Evolutionary conservation across 2,329 filamentous ascomycete genomes (phyloP).

Genomic region (Exophiala bonariae): DNA sequence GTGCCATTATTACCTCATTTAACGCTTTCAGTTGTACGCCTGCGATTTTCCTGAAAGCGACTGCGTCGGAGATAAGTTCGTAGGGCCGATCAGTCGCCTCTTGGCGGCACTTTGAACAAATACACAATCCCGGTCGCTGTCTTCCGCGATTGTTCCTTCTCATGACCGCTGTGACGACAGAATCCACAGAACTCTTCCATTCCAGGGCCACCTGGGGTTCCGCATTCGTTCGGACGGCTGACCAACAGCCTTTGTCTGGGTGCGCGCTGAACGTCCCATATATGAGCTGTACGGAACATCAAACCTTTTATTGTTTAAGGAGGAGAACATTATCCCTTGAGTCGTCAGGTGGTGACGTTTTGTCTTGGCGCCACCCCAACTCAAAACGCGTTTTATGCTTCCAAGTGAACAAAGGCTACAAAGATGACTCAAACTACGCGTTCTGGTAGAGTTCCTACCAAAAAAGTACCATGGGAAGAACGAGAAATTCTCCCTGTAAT

Average conservation of each 20-base stretch:
- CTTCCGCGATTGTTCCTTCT: background rate
- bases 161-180: background rate
- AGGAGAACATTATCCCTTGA: constrained; percentile 15
- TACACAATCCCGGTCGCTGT: background rate
- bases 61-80: too few species aligned
- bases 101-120: background rate
- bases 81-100: background rate
- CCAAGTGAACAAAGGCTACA: too few species aligned
- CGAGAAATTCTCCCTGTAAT: background rate
- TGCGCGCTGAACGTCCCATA: background rate
- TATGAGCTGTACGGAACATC: background rate
- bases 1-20: too few species aligned
- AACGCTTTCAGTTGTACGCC: too few species aligned
- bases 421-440: background rate
- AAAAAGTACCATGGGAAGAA: background rate
- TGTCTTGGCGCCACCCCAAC: too few species aligned
- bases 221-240: background rate
- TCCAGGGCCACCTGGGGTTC: background rate
- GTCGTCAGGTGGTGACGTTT: too few species aligned
- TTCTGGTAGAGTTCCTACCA: background rate
- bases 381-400: too few species aligned
- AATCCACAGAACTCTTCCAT: background rate
- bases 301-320: constrained; percentile 4
- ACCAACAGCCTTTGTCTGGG: background rate
- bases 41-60: too few species aligned